Conservation (phyloP, 768 basidiomycete species). For the Auricularia sp. region DNA sequence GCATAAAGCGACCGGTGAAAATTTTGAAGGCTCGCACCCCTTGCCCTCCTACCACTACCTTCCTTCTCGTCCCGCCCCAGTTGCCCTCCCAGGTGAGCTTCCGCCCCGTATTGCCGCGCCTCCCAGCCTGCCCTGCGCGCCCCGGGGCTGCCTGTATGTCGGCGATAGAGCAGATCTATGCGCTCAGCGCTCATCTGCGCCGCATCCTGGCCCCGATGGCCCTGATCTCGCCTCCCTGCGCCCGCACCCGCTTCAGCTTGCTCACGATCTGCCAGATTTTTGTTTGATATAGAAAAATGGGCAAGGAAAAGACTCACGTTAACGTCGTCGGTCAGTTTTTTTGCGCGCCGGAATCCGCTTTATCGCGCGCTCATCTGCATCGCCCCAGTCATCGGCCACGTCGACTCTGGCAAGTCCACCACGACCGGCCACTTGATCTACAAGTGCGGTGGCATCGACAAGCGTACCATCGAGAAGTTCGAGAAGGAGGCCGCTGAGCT, state of each 20-base stretch:
- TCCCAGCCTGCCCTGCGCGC: not conserved
- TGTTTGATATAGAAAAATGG: slow-evolving; percentile 59
- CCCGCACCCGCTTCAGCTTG: not conserved
- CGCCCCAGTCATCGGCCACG: slow-evolving; percentile 84
- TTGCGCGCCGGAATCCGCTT: slow-evolving; percentile 20
- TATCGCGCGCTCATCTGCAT: slow-evolving; percentile 15
- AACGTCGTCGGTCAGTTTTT: slow-evolving; percentile 83
- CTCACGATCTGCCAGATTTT: slow-evolving; percentile 23
- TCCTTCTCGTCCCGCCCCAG: not conserved
- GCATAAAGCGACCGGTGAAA: not conserved
- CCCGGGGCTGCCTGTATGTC: not conserved
- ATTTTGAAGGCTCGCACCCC: not conserved
- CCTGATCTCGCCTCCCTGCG: not conserved
- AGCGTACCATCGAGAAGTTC: slow-evolving; percentile 99
- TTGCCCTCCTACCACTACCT: not conserved
- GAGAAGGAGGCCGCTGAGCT: slow-evolving; percentile 99
- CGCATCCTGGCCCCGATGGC: not conserved
- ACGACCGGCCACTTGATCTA: slow-evolving; percentile 99
- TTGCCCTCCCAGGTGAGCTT: not conserved
- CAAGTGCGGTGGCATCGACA: slow-evolving; percentile 99
- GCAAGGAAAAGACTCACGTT: slow-evolving; percentile 94
- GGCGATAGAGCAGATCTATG: not conserved
- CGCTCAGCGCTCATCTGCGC: not conserved
- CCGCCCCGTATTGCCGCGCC: not conserved
- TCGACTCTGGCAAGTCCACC: slow-evolving; percentile 99